phyloP scores from a whole-genome alignment of 495 filamentous ascomycete genomes.

The Physcia stellaris region DNA sequence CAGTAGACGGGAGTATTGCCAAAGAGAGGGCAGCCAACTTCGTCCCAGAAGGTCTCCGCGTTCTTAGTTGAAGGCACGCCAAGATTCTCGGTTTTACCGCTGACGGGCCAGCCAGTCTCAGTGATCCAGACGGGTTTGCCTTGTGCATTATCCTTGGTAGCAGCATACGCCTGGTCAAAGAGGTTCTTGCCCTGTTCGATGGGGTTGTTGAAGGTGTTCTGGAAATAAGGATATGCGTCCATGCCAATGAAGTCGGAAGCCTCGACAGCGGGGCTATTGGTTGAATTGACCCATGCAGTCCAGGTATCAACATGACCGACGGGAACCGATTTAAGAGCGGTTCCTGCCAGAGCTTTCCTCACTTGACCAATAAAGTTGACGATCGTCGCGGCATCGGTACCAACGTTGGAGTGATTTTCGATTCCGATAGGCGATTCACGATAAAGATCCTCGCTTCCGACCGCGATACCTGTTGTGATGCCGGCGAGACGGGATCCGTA shows the following conservation, averaged over 20 bases:
- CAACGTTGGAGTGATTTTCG: conserved; percentile 37
- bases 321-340: conserved; percentile 36
- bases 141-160: conserved; percentile 41
- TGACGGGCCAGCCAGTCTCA: conserved; percentile 79
- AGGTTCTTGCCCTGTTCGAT: conserved; percentile 45
- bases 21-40: conserved; percentile 61
- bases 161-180: conserved; percentile 47
- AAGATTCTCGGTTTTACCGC: conserved; percentile 42
- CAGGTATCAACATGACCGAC: no score
- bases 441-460: conserved; percentile 86
- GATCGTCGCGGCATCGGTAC: conserved; percentile 43
- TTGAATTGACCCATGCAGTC: conserved; percentile 64
- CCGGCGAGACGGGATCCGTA: conserved; percentile 49
- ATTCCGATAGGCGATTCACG: conserved; percentile 49
- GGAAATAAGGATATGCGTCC: conserved; percentile 43
- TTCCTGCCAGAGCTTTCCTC: conserved; percentile 42
- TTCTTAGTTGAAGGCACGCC: conserved; percentile 54
- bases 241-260: conserved; percentile 65
- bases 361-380: conserved; percentile 54
- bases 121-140: conserved; percentile 76
- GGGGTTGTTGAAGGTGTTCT: conserved; percentile 52
- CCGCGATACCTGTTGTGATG: conserved; percentile 71
- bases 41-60: conserved; percentile 65
- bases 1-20: conserved; percentile 59
- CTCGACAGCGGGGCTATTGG: conserved; percentile 57